Percentiles rank a stretch among this genome's conserved stretches.
Conservation (phyloP, 257 asterid genomes). For the Scutellaria barbata region DNA sequence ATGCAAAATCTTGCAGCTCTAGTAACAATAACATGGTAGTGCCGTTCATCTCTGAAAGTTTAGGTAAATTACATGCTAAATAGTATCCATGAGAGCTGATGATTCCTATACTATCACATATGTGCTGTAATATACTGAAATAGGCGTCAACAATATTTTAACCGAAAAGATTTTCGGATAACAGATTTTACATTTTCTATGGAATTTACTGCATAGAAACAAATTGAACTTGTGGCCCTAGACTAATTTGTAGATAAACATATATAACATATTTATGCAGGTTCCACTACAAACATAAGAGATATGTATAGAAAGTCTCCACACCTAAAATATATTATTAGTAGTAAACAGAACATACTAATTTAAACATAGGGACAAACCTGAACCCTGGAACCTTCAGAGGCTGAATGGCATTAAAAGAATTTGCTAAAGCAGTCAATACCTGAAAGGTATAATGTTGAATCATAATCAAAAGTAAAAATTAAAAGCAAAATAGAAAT, state of each 20-base stretch:
- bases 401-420: conserved; percentile 96
- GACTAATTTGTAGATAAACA: not conserved
- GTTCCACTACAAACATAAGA: not conserved
- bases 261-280: not conserved
- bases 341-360: not conserved
- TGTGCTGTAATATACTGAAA: not conserved
- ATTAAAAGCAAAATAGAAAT: not conserved
- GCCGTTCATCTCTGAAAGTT: not conserved
- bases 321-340: not conserved
- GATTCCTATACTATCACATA: not conserved
- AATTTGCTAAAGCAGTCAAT: conserved; percentile 83
- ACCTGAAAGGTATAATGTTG: conserved; percentile 52
- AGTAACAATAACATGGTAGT: not conserved
- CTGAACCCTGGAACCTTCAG: conserved; percentile 96
- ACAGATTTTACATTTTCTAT: not conserved
- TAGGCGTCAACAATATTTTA: not conserved
- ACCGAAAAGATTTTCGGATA: not conserved
- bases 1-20: conserved; percentile 12
- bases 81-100: not conserved
- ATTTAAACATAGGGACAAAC: conserved; percentile 41
- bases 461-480: conserved; percentile 7
- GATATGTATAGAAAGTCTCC: not conserved
- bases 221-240: not conserved
- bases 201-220: not conserved
- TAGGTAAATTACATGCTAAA: not conserved